These are phyloP conservation scores for Cordyceps pruinosa DNA, from an alignment of 2,329 filamentous ascomycete species.

Conservation along the genomic window DNA sequence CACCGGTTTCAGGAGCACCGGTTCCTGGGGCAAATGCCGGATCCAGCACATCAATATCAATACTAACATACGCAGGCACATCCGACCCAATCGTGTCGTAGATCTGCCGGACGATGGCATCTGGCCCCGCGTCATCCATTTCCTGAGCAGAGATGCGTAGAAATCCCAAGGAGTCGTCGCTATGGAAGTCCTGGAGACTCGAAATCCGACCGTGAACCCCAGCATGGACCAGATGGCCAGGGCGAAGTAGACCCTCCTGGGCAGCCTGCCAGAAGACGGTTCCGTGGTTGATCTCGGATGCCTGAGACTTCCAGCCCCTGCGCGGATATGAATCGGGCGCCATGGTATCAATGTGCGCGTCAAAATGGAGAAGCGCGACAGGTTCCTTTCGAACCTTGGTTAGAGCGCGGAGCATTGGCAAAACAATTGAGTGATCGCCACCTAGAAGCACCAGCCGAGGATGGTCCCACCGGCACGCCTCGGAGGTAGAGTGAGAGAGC, in stretches of 20 bases:
- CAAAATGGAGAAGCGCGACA: neutral
- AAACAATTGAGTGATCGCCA: slow-evolving; percentile 64
- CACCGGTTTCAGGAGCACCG: neutral
- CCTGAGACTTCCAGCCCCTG: neutral
- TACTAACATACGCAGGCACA: neutral
- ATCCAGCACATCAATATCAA: neutral
- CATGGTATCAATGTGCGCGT: neutral
- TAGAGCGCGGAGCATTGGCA: slow-evolving; percentile 62
- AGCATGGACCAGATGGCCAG: no score
- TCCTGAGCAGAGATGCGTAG: no score
- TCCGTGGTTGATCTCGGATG: no score
- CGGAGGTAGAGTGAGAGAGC: slow-evolving; percentile 33
- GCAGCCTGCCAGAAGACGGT: no score
- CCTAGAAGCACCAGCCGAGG: slow-evolving; percentile 62
- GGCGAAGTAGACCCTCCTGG: no score
- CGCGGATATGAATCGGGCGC: neutral
- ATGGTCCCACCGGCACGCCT: slow-evolving; percentile 29
- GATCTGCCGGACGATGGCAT: no score
- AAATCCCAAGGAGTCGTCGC: no score
- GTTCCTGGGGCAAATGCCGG: neutral
- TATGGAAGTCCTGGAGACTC: no score
- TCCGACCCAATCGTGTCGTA: neutral
- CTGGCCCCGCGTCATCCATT: no score
- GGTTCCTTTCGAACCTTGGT: slow-evolving; percentile 46
- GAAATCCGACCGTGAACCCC: no score